Base-by-base conservation (phyloP, 768 basidiomycete genomes). In the Rubroboletus pulcherrimus region DNA sequence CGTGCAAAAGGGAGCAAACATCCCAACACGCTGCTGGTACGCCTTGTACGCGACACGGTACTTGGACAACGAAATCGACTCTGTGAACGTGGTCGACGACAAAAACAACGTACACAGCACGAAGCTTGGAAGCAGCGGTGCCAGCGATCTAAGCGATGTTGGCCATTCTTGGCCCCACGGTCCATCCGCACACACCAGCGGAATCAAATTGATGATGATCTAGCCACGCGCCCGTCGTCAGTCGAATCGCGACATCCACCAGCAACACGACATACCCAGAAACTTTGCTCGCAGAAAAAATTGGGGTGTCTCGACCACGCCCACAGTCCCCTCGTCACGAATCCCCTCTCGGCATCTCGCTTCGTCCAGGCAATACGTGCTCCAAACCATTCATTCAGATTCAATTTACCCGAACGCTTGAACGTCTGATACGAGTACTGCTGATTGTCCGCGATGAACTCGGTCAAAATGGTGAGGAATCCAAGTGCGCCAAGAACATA, bases 261-360 rank as follows among this genome's bases (percentile, higher is more conserved):
- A 1, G 7, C 26, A 19, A 35, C 0, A 21, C 0, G 15, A 74
- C 83, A 40, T 59, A 89, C 87, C 88, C 88, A 95, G 73, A 95
- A 93, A 15, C 74, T 70, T 70, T 95, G 93, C 69, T 98, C 96
- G 69, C 90, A 93, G 1, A 86, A 74, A 68, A 93, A 95, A 71
- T 98, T 98, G 35, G 96, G 94, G 71, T 98, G 96, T 15, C 96
- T 77, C 3, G 83, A 84, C 78, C 85, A 95, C 2, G 83, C 80
- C 90, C 91, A 98, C 7, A 98, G 70, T 4, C 95, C 95, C 19
- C 80, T 77, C 0, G 93, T 92, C 26, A 87, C 73, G 68, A 98
- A 98, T 0, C 96, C 96, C 11, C 94, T 78, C 57, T 84, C 75
- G 1, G 78, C 81, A 69, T 92, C 89, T 19, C 78, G 79, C 19